phyloP scores from a whole-genome alignment of 2,329 filamentous ascomycete genomes.

The Epichloe brachyelytri region DNA sequence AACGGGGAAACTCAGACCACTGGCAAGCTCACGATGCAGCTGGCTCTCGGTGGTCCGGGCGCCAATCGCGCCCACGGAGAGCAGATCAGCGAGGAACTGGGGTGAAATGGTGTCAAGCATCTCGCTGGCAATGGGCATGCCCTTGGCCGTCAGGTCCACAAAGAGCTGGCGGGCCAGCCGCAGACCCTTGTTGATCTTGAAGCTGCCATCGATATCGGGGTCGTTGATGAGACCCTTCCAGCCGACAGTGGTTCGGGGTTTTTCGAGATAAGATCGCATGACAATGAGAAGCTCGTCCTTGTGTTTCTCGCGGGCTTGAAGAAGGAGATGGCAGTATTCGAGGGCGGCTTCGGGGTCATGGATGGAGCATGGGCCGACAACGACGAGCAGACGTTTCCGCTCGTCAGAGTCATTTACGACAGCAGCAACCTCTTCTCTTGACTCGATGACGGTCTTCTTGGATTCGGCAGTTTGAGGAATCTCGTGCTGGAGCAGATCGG shows the following conservation, averaged over 20 bases:
- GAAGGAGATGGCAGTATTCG: constrained; percentile 75
- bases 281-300: constrained; percentile 75
- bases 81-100: constrained; percentile 91
- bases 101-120: constrained; percentile 99
- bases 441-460: constrained; percentile 56
- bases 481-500: constrained; percentile 90
- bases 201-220: constrained; percentile 92
- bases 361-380: constrained; percentile 93
- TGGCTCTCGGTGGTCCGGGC: constrained; percentile 94
- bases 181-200: constrained; percentile 98
- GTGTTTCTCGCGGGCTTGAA: constrained; percentile 62
- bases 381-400: constrained; percentile 72
- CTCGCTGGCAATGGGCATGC: constrained; percentile 92
- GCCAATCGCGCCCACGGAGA: constrained; percentile 90
- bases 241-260: constrained; percentile 93
- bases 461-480: constrained; percentile 50
- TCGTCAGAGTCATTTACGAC: constrained; percentile 71
- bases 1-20: constrained; percentile 90
- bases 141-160: constrained; percentile 70
- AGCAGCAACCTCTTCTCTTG: constrained; percentile 53
- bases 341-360: constrained; percentile 82
- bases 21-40: constrained; percentile 89
- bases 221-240: constrained; percentile 99
- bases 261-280: constrained; percentile 98
- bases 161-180: constrained; percentile 88